Base-by-base conservation (phyloP, 352 stramenopile genomes). In the Pythium oligandrum region DNA sequence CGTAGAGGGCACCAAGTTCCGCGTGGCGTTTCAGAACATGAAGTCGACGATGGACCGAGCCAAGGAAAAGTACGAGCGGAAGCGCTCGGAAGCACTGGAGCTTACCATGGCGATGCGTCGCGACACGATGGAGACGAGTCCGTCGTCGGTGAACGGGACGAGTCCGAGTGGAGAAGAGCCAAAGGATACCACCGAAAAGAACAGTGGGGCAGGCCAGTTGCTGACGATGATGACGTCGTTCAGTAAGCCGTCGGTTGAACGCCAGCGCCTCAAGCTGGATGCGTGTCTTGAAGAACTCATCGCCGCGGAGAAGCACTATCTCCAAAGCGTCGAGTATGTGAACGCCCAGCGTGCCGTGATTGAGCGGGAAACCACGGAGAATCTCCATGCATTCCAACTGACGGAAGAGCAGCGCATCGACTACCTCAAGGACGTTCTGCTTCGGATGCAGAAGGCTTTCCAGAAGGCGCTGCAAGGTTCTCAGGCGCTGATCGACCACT, bases 331-430 rank as follows among this genome's bases (percentile, higher is more conserved):
- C 9, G 80, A 90, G 33, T 73, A 79, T 43, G 70, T 77, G 40
- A 91, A 91, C 50, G 71, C 70, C 0, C 80, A 90, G 52, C 77
- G 75, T 1, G 53, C 76, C 12, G 74, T 83, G 33, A 71, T 86
- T 40, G 83, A 91, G 51, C 69, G 71, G 17, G 78, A 90, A 55
- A 79, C 85, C 39, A 80, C 81, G 40, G 83, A 91, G 33, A 93
- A 93, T 38, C 49, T 93, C 7, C 65, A 79, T 26, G 83, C 78
- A 3, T 89, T 93, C 53, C 80, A 93, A 53, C 64, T 93, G 5
- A 93, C 83, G 33, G 83, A 93, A 62, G 83, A 93, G 46, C 83
- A 91, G 48, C 76, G 83, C 3, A 66, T 93, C 1, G 83, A 90
- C 40, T 93, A 90, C 43, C 58, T 93, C 12, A 85, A 85, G 45